Base-by-base conservation (phyloP, 208 protist genomes). In the Trypanosoma avium region DNA sequence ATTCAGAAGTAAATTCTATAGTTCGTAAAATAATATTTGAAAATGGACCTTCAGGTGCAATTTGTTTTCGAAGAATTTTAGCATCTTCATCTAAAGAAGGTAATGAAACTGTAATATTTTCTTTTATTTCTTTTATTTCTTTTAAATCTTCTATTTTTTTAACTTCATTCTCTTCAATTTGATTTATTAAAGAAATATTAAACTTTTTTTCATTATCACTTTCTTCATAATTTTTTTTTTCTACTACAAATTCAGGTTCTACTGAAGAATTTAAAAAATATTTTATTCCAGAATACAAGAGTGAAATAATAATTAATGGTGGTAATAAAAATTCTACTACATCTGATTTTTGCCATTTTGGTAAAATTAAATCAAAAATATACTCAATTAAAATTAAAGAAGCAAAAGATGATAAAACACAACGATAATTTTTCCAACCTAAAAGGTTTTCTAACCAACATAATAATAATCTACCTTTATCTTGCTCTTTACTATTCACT, bases 21-120 rank as follows among this genome's bases (percentile, higher is more conserved):
- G 49, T 48, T 12, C 36, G 49, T 24, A 13, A 22, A 36, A 67
- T 42, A 38, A 67, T 59, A 40, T 30, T 7, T 36, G 61, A 67
- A 22, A 67, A 67, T 10, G 61, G 61, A 38, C 61, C 61, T 21
- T 43, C 36, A 0, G 50, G 49, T 40, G 38, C 26, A 32, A 67
- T 19, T 59, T 57, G 36, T 8, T 55, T 52, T 13, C 26, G 61
- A 26, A 67, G 40, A 5, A 52, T 52, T 13, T 58, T 59, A 22
- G 40, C 29, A 29, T n/a, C 40, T 40, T 33, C 61, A 42, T 49
- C 48, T 40, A 46, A 10, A 24, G 33, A 17, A 27, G 29, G 27
- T 6, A 48, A 38, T n/a, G n/a, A n/a, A n/a, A n/a, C n/a, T n/a
- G n/a, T n/a, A n/a, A n/a, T n/a, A n/a, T n/a, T n/a, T 21, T 29